Evolutionary conservation across 108 stramenopile species (phyloP).

Genomic region (Pseudonitzschia pungens): DNA sequence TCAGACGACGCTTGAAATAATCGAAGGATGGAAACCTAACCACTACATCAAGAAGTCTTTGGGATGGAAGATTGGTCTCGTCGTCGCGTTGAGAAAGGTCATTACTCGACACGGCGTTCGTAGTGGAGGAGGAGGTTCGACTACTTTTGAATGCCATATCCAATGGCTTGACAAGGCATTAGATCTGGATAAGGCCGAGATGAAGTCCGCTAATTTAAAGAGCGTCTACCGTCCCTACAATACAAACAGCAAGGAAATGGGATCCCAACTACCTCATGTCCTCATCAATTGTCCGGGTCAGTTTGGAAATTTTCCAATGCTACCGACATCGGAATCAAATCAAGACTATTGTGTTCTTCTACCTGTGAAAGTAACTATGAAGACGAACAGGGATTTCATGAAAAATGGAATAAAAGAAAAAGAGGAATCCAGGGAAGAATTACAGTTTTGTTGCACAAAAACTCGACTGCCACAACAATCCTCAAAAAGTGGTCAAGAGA

Average conservation of each 20-base stretch:
- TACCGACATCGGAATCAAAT: background rate
- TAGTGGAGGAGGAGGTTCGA: no score
- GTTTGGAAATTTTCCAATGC: slow-evolving; percentile 10
- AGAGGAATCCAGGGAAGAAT: slow-evolving; percentile 13
- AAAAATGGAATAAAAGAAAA: background rate
- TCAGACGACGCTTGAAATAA: background rate
- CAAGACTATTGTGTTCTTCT: slow-evolving; percentile 12
- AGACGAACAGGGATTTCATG: slow-evolving; percentile 18
- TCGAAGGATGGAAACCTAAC: slow-evolving; percentile 30
- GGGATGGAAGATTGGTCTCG: slow-evolving; percentile 36
- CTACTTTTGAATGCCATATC: slow-evolving; percentile 15
- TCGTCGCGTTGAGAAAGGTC: slow-evolving; percentile 23
- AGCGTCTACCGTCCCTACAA: slow-evolving; percentile 23
- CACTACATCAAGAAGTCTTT: slow-evolving; percentile 28
- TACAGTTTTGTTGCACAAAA: slow-evolving; percentile 29
- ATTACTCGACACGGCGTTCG: background rate
- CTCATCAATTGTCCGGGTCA: slow-evolving; percentile 15
- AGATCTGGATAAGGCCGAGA: slow-evolving; percentile 15
- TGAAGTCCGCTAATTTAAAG: background rate
- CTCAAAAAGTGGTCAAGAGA: background rate
- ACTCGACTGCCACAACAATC: background rate
- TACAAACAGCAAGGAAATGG: background rate
- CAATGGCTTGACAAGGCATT: slow-evolving; percentile 33
- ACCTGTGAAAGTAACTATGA: slow-evolving; percentile 24
- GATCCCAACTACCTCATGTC: slow-evolving; percentile 30